Percentiles rank a stretch among this genome's conserved stretches.
phyloP scores from a whole-genome alignment of 257 asterid species.

The Ajuga chamaepitys region DNA sequence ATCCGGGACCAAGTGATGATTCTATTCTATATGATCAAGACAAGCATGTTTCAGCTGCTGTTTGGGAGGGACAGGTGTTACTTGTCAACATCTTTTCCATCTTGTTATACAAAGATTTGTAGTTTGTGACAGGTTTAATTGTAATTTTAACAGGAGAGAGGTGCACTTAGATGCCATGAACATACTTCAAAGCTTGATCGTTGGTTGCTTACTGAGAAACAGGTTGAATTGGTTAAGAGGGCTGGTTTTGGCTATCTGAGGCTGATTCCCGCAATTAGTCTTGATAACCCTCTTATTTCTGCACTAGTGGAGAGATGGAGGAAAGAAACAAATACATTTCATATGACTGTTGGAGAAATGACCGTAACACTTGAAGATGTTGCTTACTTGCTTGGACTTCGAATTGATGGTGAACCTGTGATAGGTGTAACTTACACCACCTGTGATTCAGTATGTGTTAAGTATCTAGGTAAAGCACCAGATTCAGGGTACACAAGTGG shows the following conservation, averaged over 20 bases:
- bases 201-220: constrained; percentile 74
- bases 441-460: constrained; percentile 34
- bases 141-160: constrained; percentile 61
- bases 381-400: constrained; percentile 83
- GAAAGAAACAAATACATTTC: constrained; percentile 91
- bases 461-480: constrained; percentile 31
- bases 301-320: constrained; percentile 97
- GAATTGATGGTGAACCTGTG: constrained; percentile 89
- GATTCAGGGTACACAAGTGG: constrained; percentile 36
- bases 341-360: constrained; percentile 89
- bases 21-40: constrained; percentile 85
- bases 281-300: constrained; percentile 92
- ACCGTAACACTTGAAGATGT: constrained; percentile 91
- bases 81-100: neutral
- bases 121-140: neutral
- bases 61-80: constrained; percentile 96
- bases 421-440: constrained; percentile 88
- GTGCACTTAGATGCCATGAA: constrained; percentile 96
- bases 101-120: constrained; percentile 6
- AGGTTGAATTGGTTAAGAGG: constrained; percentile 45
- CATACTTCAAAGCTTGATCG: constrained; percentile 97
- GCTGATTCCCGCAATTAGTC: constrained; percentile 60
- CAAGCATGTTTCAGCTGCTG: constrained; percentile 86
- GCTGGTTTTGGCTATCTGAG: constrained; percentile 82
- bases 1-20: constrained; percentile 85